Base-by-base conservation (phyloP, 2,329 filamentous ascomycete genomes). In the Aureobasidium lini region DNA sequence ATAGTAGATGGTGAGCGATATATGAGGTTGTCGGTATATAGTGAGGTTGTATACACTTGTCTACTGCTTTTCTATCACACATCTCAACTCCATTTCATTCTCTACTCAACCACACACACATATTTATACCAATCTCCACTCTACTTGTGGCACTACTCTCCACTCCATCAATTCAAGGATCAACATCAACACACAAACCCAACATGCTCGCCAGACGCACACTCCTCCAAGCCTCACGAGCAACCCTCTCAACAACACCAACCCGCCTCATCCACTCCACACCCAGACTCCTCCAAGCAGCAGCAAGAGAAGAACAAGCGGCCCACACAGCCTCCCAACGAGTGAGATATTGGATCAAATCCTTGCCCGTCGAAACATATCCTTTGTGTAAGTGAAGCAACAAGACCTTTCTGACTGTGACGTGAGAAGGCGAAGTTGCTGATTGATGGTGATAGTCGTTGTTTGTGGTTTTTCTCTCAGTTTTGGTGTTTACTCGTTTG, bases 261-360 rank as follows among this genome's bases (percentile, higher is more conserved):
- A 54, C 4, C 23, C 31, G 52, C 6, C 31, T 9, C 31, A 18
- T 57, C 5, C 31, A 36, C 31, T 57, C 52, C 11, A 57, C 52
- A 16, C 18, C 52, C n/a, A 31, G 29, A 32, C 18, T 46, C 6
- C 31, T 44, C 4, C 52, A 57, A 46, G 40, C 52, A 16, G 42
- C 42, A 16, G 40, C 52, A 3, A 44, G 39, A 37, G 52, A 57
- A 46, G 52, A 57, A 16, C 52, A 57, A 3, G 39, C 52, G 6
- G 52, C 52, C 4, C 52, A 57, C 18, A 57, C 52, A 6, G 31
- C 16, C 2, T 46, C 40, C 15, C 52, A 57, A 29, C 40, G 52
- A n/a, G 40, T 57, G 29, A 29, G 52, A 13, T 57, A 23, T 29
- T 57, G 52, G 52, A 44, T 57, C 52, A 57, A 57, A n/a, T 57